These are phyloP conservation scores for Lasiodiplodia sp. DNA, from an alignment of 2,329 filamentous ascomycete genomes.

Conservation along the genomic window DNA sequence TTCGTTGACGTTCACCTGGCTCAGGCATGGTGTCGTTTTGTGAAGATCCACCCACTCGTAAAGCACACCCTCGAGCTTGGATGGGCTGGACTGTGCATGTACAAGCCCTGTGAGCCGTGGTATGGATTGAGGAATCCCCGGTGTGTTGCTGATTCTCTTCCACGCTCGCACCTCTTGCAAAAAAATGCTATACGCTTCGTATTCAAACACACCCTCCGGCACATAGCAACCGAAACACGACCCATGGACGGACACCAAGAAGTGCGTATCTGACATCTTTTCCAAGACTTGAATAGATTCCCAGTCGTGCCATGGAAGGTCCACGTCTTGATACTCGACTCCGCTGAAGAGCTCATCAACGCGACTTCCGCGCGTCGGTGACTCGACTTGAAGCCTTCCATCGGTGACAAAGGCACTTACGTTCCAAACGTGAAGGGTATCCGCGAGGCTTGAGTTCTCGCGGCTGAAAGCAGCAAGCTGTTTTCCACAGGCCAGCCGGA, in stretches of 20 bases:
- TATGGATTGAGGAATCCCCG: not conserved
- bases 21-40: not conserved
- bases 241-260: not conserved
- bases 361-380: not conserved
- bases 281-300: conserved; percentile 2
- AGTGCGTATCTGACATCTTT: conserved; percentile 7
- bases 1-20: not conserved
- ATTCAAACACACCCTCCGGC: not conserved
- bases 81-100: not conserved
- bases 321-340: not conserved
- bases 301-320: conserved; percentile 5
- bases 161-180: conserved; percentile 1
- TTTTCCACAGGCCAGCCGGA: not conserved
- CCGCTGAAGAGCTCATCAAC: conserved; percentile 5
- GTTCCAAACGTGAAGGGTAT: conserved; percentile 1
- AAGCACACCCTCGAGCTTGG: conserved; percentile 8
- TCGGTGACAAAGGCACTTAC: not conserved
- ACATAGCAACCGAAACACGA: not conserved
- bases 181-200: not conserved
- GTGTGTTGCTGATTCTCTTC: not conserved
- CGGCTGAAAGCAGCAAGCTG: not conserved
- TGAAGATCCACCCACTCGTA: not conserved
- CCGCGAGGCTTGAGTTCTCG: not conserved
- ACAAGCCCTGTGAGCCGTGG: not conserved
- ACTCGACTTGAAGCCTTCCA: not conserved